These are phyloP conservation scores for Syzygium grande DNA, from an alignment of 345 rosid species.

Conservation along the genomic window DNA sequence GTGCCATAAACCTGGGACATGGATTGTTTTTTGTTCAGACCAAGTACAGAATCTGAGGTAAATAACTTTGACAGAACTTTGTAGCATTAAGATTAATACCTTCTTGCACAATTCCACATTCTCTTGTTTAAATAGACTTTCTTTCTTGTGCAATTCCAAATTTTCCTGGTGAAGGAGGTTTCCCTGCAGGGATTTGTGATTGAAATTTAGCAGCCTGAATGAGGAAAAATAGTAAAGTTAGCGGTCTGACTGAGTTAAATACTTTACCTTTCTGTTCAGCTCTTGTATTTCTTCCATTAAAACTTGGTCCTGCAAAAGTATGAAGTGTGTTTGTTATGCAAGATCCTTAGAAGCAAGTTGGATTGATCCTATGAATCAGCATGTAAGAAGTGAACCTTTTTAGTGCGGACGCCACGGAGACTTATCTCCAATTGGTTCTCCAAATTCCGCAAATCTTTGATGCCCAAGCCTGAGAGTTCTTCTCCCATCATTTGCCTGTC, in stretches of 20 bases:
- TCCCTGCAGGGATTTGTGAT: constrained; percentile 33
- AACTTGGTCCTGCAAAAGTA: constrained; percentile 41
- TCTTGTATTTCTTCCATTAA: constrained; percentile 59
- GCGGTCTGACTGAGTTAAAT: neutral
- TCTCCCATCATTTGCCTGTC: constrained; percentile 79
- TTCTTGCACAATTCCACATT: constrained; percentile 35
- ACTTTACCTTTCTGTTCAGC: constrained; percentile 38
- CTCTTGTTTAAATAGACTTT: constrained; percentile 39
- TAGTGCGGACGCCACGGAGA: constrained; percentile 44
- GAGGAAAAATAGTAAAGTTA: neutral
- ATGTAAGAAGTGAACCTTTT: constrained; percentile 36
- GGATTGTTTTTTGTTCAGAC: constrained; percentile 8
- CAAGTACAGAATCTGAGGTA: constrained; percentile 5
- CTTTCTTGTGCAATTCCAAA: constrained; percentile 64
- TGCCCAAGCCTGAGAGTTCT: constrained; percentile 51
- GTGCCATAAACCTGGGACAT: constrained; percentile 34
- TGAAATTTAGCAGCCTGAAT: constrained; percentile 11
- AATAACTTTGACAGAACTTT: neutral
- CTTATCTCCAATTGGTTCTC: constrained; percentile 50
- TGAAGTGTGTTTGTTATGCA: neutral
- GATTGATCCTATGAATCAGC: neutral
- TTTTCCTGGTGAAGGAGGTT: constrained; percentile 54
- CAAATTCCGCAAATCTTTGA: constrained; percentile 44
- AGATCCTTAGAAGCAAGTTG: neutral
- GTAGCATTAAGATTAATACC: constrained; percentile 13